Base-by-base conservation (phyloP, 2,329 filamentous ascomycete species). In the Erysiphe pulchra region DNA sequence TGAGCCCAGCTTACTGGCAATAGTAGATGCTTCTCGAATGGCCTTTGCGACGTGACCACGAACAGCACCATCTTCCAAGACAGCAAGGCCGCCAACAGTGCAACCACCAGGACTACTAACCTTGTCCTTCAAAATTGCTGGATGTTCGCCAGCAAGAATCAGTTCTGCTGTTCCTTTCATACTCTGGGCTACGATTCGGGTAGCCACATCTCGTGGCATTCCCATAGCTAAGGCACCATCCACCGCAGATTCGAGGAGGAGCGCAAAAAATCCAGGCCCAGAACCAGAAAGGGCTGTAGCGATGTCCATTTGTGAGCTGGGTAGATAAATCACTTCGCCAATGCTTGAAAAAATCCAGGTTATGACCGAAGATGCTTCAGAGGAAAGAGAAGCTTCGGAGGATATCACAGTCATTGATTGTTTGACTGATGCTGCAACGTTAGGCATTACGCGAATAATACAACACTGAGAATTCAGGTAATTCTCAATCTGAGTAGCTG, bases 351-450 rank as follows among this genome's bases (percentile, higher is more conserved):
- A 87, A 54, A 86, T 80, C 75, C 79, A 85, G 30, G 71, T 75
- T 16, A 84, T 70, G 11, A 86, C 67, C 48, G 56, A 61, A 41
- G 70, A 63, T 30, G 68, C 67, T 16, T 65, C 61, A 1, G 65
- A 56, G 5, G 69, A 64, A 13, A 82, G 63, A 2, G 75, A 68
- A 9, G 75, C 72, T 9, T 64, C 65, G 7, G 69, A 66, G 41
- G 69, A 74, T 52, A 92, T 78, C 46, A 90, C 75, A 4, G 78
- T 87, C 80, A 90, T 90, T 53, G 73, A 77, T 61, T 92, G 77
- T 42, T 81, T 65, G 47, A 92, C 78, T 43, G 81, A 69, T 24
- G 77, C 76, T 11, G 83, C 82, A 0, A 80, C 86, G 64, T 92
- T 92, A 53, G 83, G 83, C 73, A 92, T 84, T 46, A 79, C 82